Base-by-base conservation (phyloP, 345 rosid genomes). In the Camelina neglecta region DNA sequence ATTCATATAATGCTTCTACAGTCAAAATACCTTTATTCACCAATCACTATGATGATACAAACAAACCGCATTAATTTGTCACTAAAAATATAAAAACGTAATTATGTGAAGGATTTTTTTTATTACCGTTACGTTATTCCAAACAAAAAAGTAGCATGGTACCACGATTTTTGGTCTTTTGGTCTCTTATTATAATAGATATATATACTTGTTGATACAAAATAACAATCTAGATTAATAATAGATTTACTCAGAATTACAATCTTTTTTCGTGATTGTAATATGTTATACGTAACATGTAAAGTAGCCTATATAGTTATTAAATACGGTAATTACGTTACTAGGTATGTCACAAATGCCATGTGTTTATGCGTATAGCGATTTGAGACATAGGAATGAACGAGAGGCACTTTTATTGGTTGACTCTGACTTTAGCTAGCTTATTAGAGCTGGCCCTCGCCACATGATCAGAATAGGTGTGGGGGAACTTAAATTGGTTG, bases 361-460 rank as follows among this genome's bases (percentile, higher is more conserved):
- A 62, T 63, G 53, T 63, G 61, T 63, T 4, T 18, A 7, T 16
- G 53, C 23, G 55, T 38, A 8, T 2, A 67, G 38, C 36, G 13
- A 50, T 36, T 57, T 31, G 50, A 33, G 51, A 16, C 9, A 36
- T 16, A 36, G 64, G 15, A 59, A 16, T 10, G 11, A 35, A 35
- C 7, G 8, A 35, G 13, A 5, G 6, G 20, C 23, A 69, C 6
- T 39, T 70, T 24, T 5, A 49, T 38, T 7, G 54, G 67, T 67
- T 50, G 79, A 61, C 60, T 57, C 60, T 57, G 60, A 74, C 78
- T 58, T 36, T 55, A 29, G 31, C 8, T 35, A 57, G n/a, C 64
- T 21, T n/a, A n/a, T n/a, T 45, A 31, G 48, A 7, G 72, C 11
- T 65, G 41, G 24, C n/a, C 66, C 8, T 56, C 39, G 24, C 59